These are phyloP conservation scores for Podospora comata DNA, from an alignment of 495 filamentous ascomycete genomes.

Conservation along the genomic window DNA sequence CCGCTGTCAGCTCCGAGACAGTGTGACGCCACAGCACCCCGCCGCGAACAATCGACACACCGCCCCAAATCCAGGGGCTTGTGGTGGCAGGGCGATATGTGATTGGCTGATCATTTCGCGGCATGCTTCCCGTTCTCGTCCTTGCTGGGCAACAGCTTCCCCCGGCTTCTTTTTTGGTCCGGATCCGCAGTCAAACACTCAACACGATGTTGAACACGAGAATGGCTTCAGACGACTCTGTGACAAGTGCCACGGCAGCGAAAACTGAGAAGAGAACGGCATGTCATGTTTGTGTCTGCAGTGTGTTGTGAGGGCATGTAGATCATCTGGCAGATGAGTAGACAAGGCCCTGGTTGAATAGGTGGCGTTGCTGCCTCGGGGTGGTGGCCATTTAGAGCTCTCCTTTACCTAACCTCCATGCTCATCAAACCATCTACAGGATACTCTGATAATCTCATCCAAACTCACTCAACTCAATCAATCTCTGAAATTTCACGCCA, in stretches of 20 bases:
- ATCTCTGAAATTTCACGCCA: not conserved
- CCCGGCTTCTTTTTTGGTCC: constrained; percentile 4
- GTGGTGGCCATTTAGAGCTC: constrained; percentile 2
- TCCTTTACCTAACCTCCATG: not conserved
- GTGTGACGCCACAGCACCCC: constrained; percentile 4
- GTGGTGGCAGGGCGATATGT: not conserved
- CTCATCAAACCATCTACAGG: not conserved
- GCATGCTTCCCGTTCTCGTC: not conserved
- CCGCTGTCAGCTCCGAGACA: constrained; percentile 2
- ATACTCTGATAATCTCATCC: not conserved
- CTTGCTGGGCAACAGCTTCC: not conserved
- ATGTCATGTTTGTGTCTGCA: not conserved
- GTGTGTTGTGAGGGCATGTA: not conserved
- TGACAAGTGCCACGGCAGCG: not conserved
- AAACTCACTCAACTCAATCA: not conserved
- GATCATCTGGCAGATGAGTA: not conserved
- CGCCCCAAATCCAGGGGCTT: not conserved
- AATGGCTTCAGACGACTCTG: not conserved
- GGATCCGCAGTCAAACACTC: not conserved
- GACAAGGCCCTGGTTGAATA: not conserved
- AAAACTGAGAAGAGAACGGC: not conserved
- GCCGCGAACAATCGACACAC: not conserved
- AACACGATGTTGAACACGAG: constrained; percentile 2
- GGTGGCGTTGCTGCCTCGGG: constrained; percentile 7
- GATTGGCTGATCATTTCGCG: not conserved